A percentile compares a stretch with the other conserved stretches of the same genome.
phyloP scores from a whole-genome alignment of 192 early-diverging fungal genomes.

The Linnemannia elongata region DNA sequence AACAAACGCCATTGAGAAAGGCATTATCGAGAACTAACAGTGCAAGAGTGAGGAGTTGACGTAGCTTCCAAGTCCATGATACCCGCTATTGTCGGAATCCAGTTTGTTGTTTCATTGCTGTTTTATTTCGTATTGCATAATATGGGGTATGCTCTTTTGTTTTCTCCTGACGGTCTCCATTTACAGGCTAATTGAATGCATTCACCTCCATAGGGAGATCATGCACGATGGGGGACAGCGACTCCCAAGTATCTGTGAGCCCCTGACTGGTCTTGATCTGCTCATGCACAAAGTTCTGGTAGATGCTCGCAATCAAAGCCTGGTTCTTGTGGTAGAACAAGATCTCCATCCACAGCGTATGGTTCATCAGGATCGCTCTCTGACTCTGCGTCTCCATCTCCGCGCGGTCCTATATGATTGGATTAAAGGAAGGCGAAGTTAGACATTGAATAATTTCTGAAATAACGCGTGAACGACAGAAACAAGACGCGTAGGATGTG shows the following conservation, averaged over 20 bases:
- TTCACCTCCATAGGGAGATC: conserved; percentile 63
- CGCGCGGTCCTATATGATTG: conserved; percentile 57
- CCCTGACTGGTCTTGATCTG: conserved; percentile 64
- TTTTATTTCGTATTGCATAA: background rate
- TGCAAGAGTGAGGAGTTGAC: too few relatives aligned
- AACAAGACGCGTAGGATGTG: background rate
- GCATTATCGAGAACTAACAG: too few relatives aligned
- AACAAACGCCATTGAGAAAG: too few relatives aligned
- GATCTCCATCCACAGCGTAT: conserved; percentile 69
- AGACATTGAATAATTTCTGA: background rate
- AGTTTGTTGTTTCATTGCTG: too few relatives aligned
- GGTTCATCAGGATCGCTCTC: conserved; percentile 60
- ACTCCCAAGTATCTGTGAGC: conserved; percentile 62
- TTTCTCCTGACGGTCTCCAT: background rate
- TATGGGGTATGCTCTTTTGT: background rate
- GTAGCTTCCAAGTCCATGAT: too few relatives aligned
- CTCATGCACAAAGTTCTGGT: conserved; percentile 70
- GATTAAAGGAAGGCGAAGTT: background rate
- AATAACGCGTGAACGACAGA: background rate
- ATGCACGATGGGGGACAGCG: conserved; percentile 58
- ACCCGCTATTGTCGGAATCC: too few relatives aligned
- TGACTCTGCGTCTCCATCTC: conserved; percentile 63
- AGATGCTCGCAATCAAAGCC: conserved; percentile 64
- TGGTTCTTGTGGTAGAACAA: conserved; percentile 72
- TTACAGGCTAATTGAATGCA: conserved; percentile 32